Evolutionary conservation across 148 eudicot genomes (phyloP).

Genomic region (Heliosperma pusillum): DNA sequence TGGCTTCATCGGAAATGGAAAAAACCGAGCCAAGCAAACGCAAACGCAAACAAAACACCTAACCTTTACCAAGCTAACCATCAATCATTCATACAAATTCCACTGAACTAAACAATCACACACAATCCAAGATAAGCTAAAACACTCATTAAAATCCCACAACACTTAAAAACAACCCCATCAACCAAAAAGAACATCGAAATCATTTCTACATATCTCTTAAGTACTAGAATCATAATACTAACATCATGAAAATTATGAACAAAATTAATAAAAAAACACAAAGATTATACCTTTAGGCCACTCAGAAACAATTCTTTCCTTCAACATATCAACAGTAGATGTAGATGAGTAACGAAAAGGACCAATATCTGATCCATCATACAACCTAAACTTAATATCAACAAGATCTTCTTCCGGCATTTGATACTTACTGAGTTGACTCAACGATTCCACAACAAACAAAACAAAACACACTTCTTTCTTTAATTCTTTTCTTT

Average conservation of each 20-base stretch:
- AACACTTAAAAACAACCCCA: not conserved
- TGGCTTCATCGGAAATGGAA: no score
- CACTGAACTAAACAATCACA: not conserved
- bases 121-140: not conserved
- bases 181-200: not conserved
- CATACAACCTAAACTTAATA: constrained; percentile 71
- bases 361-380: constrained; percentile 88
- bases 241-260: not conserved
- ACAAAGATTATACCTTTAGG: constrained; percentile 56
- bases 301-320: constrained; percentile 70
- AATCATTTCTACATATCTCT: not conserved
- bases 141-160: not conserved
- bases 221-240: not conserved
- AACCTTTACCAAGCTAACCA: not conserved
- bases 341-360: constrained; percentile 55
- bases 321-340: constrained; percentile 71
- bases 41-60: not conserved
- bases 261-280: not conserved
- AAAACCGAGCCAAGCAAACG: no score
- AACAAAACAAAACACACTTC: no score
- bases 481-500: not conserved
- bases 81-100: not conserved
- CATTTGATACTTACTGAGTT: constrained; percentile 39
- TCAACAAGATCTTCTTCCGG: constrained; percentile 73
- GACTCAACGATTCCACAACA: constrained; percentile 14